Conservation (phyloP, 352 stramenopile genomes). For the Phytophthora tentaculata region DNA sequence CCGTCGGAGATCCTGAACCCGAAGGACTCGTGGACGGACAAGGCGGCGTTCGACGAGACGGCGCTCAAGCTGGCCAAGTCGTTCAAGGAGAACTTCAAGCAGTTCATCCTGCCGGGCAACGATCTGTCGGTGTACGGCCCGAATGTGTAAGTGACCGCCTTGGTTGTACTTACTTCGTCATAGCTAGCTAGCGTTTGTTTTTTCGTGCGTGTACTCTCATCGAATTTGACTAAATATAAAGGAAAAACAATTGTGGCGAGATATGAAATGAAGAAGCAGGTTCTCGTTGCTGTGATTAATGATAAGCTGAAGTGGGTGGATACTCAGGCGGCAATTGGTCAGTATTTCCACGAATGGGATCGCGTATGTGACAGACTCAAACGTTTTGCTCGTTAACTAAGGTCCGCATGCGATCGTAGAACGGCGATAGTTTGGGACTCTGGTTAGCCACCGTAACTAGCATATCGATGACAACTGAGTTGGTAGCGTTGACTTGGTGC, state of each 20-base stretch:
- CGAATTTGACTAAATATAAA: background rate
- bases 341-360: background rate
- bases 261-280: background rate
- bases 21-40: constrained; percentile 79
- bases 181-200: background rate
- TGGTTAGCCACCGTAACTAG: constrained; percentile 27
- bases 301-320: constrained; percentile 44
- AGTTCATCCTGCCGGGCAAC: constrained; percentile 84
- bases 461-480: constrained; percentile 34
- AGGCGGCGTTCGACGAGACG: constrained; percentile 78
- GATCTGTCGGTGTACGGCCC: constrained; percentile 72
- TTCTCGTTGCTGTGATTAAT: no score
- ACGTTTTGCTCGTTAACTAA: no score
- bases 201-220: background rate
- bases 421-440: constrained; percentile 30
- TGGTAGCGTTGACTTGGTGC: constrained; percentile 31
- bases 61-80: constrained; percentile 75
- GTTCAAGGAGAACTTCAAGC: constrained; percentile 88
- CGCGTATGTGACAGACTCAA: no score
- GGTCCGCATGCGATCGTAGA: constrained; percentile 30
- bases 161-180: background rate
- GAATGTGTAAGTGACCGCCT: constrained; percentile 1
- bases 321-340: constrained; percentile 4
- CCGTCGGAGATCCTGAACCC: constrained; percentile 80
- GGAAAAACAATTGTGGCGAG: background rate